Base-by-base conservation (phyloP, 331 rosid species). In the Saraca asoca region DNA sequence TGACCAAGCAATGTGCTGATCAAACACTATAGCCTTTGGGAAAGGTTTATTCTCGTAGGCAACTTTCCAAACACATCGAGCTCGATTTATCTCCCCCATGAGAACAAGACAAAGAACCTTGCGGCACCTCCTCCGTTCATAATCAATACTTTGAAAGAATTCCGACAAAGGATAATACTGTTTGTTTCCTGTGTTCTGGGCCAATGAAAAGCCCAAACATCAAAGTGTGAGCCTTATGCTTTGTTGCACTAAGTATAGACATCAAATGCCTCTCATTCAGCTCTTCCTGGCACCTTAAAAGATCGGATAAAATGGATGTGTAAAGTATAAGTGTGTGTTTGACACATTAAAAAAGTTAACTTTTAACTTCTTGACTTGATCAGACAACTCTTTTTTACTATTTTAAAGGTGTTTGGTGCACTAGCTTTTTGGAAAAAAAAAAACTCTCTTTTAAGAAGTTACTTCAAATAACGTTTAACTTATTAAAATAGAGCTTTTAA, bases 41-140 rank as follows among this genome's bases (percentile, higher is more conserved):
- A 93, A 93, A 76, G 89, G 98, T 75, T 90, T 93, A 62, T 93
- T 90, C 88, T 93, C 97, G 12, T 93, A 90, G 17, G 96, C 85
- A 19, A 93, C 96, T 80, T 93, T 90, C 98, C 95, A 90, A 62
- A 87, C 87, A 51, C 96, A 89, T 15, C 91, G 83, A 31, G 95
- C 96, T 65, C 96, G 83, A 71, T 93, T 93, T 70, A 87, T 87
- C 78, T 93, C 96, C 49, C 96, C 96, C 96, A 93, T 84, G 34
- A n/a, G n/a, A n/a, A n/a, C n/a, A n/a, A n/a, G 18, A 93, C 96
- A 77, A 78, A 90, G 88, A 79, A 93, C 83, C 74, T 87, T 8
- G 97, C 86, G 51, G 96, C 88, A 51, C 98, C 94, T 93, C 98
- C 77, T 93, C 97, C 75, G 79, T 79, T 90, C 98, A 56, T 90